Percentiles rank a stretch among this genome's conserved stretches.
Evolutionary conservation across 2,329 filamentous ascomycete species (phyloP).

Genomic region (Hymenoscyphus scutula): DNA sequence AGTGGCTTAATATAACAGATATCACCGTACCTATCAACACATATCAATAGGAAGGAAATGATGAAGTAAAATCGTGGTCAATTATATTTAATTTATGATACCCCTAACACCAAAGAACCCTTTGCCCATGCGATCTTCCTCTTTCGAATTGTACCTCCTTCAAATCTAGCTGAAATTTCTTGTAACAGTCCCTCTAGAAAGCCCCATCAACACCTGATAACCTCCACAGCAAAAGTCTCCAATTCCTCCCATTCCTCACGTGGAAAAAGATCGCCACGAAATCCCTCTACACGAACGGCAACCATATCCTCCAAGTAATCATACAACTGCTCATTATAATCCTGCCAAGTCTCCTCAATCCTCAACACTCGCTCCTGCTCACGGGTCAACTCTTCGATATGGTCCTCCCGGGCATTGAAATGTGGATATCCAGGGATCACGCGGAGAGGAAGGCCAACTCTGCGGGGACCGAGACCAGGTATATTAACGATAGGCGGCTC

Average conservation of each 20-base stretch:
- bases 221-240: not conserved
- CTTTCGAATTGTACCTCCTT: no score
- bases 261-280: not conserved
- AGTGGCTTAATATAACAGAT: no score
- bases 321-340: not conserved
- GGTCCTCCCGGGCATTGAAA: not conserved
- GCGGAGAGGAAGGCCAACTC: not conserved
- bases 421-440: not conserved
- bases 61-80: no score
- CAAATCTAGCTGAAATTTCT: no score
- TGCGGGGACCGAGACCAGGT: not conserved
- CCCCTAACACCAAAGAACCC: no score
- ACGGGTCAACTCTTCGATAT: not conserved
- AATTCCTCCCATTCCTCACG: constrained; percentile 9
- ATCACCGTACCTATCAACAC: no score
- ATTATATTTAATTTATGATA: no score
- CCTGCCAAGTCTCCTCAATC: not conserved
- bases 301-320: constrained; percentile 4
- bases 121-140: no score
- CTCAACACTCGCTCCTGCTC: not conserved
- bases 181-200: no score
- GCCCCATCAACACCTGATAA: not conserved
- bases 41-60: no score
- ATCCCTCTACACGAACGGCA: not conserved
- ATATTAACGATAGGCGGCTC: not conserved